Conservation (phyloP, 768 basidiomycete species). For the Lactarius tabidus region DNA sequence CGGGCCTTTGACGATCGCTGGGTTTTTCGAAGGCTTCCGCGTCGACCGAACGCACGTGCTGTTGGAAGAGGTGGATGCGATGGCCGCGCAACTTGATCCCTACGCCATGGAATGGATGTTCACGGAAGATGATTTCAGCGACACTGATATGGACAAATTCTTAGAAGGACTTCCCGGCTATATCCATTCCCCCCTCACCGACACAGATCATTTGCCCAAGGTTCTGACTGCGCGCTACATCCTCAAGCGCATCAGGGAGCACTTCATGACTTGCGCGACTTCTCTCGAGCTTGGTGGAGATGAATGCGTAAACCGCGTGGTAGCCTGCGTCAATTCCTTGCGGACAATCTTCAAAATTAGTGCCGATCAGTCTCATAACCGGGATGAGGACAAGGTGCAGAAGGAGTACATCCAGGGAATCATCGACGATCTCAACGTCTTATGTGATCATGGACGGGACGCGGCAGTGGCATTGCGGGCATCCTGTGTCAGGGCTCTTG, state of each 20-base stretch:
- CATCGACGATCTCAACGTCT: not conserved
- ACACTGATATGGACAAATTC: constrained; percentile 17
- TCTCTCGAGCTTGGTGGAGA: constrained; percentile 8
- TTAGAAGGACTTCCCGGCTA: constrained; percentile 16
- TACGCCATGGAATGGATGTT: constrained; percentile 16
- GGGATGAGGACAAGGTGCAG: not conserved
- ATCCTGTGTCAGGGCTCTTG: constrained; percentile 3
- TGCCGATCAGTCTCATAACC: not conserved
- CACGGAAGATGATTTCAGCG: constrained; percentile 8
- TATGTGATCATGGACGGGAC: not conserved
- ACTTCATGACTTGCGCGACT: constrained; percentile 14
- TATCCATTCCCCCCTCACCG: constrained; percentile 7
- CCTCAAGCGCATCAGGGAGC: constrained; percentile 6
- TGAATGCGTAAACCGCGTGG: constrained; percentile 2
- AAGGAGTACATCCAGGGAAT: not conserved
- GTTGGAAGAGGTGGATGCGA: not conserved
- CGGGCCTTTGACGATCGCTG: not conserved
- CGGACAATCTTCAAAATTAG: constrained; percentile 6
- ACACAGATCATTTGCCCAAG: not conserved
- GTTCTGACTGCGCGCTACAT: not conserved
- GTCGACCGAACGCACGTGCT: not conserved
- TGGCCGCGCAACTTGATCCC: constrained; percentile 3
- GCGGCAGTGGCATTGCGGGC: constrained; percentile 7
- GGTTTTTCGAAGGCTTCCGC: not conserved
- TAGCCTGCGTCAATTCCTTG: constrained; percentile 4